Evolutionary conservation across 2,329 filamentous ascomycete species (phyloP), one percentile per base, ranked within the genome.

Genomic region (Lojkania enalia): DNA sequence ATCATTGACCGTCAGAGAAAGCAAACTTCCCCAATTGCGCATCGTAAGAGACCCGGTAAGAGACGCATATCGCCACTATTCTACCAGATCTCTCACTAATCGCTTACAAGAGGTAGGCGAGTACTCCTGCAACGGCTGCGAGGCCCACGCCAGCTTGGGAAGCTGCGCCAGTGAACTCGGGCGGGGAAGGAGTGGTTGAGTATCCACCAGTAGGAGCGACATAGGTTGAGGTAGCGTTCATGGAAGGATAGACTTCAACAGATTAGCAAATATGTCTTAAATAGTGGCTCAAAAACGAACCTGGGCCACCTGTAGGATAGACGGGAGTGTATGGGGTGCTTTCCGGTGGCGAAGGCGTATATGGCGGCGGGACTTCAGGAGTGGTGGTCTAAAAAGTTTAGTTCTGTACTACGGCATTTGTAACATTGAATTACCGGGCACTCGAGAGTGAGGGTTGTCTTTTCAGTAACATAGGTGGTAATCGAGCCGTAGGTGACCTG

Each of bases 71-170:
- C 2, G 44, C 39, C 38, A 39, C 27, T 45, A 35, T 35, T 49
- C 54, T 54, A 44, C 46, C 47, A 42, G 51, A 53, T 49, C 33
- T 19, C 18, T 20, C 16, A 33, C 20, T 20, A 57, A 30, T 40
- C 27, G 54, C 55, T 67, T 69, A 71, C 64, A 71, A 65, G 61
- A 70, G 11, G 33, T 36, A 60, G 62, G 66, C 67, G 52, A 62
- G 64, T 40, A 64, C 75, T 69, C 74, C 78, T 60, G 78, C 71
- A 55, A 81, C 66, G 63, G 74, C 77, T 47, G 76, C 74, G 51
- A 82, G 69, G 58, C 74, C 76, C 47, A 74, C 77, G 61, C 76
- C 77, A 49, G 69, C 71, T 69, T 77, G 74, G 63, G 71, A 70
- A 60, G 76, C 77, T 59, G 74, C 78, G 44, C 77, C 78, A 47